Evolutionary conservation across 2,329 filamentous ascomycete species (phyloP).

Genomic region (Paramyrothecium sp.): DNA sequence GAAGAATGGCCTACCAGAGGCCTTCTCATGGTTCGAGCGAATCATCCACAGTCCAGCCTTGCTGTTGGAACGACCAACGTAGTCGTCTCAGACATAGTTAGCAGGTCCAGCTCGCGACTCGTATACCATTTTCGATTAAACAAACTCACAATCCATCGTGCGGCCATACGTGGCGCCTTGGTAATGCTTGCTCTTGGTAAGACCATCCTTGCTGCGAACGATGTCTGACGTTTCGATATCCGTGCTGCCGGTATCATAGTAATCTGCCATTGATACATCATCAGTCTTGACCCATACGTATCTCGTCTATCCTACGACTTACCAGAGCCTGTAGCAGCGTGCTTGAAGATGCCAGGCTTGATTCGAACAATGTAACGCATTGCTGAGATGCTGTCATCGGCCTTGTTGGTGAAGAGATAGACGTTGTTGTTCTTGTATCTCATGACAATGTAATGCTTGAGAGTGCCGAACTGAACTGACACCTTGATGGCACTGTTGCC

Average conservation of each 20-base stretch:
- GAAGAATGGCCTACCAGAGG: slow-evolving; percentile 37
- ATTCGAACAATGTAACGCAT: slow-evolving; percentile 36
- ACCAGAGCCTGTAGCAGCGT: slow-evolving; percentile 19
- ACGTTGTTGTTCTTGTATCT: slow-evolving; percentile 35
- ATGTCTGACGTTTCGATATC: slow-evolving; percentile 31
- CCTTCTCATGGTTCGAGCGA: slow-evolving; percentile 38
- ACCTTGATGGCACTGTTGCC: slow-evolving; percentile 30
- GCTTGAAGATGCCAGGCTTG: slow-evolving; percentile 24
- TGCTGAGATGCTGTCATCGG: slow-evolving; percentile 33
- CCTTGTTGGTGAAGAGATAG: slow-evolving; percentile 42
- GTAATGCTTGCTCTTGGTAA: slow-evolving; percentile 39
- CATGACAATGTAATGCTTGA: slow-evolving; percentile 32
- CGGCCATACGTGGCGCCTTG: slow-evolving; percentile 35
- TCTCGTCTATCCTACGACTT: not conserved
- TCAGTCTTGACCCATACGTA: not conserved
- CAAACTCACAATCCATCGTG: slow-evolving; percentile 25
- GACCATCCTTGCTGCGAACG: slow-evolving; percentile 20
- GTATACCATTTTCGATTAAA: not conserved
- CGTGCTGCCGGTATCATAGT: slow-evolving; percentile 28
- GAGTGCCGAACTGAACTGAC: slow-evolving; percentile 28
- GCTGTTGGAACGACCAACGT: slow-evolving; percentile 31
- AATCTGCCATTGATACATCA: slow-evolving; percentile 13
- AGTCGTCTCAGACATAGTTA: slow-evolving; percentile 27
- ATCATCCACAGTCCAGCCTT: slow-evolving; percentile 35
- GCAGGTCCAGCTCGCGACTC: not conserved